Conservation (phyloP, 257 asterid species). For the Scutellaria barbata region DNA sequence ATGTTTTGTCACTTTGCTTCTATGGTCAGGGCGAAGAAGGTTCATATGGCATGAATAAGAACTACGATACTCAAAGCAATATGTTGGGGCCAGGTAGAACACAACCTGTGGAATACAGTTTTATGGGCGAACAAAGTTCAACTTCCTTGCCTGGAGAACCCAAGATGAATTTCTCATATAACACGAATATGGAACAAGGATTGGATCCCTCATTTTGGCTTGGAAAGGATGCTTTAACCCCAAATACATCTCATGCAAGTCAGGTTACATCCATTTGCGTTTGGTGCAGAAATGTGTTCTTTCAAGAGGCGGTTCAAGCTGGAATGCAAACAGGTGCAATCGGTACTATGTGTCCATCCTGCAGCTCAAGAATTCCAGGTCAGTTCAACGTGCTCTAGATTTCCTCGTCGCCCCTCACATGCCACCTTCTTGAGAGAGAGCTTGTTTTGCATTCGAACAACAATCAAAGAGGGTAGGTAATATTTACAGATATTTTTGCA, state of each 20-base stretch:
- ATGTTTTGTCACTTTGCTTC: conserved; percentile 26
- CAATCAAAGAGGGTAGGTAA: conserved; percentile 10
- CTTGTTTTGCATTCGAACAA: not conserved
- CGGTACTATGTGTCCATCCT: conserved; percentile 66
- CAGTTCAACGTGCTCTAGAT: conserved; percentile 45
- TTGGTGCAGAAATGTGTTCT: conserved; percentile 73
- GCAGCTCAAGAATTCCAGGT: conserved; percentile 53
- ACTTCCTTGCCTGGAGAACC: conserved; percentile 55
- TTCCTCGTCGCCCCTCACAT: not conserved
- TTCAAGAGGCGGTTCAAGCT: conserved; percentile 50
- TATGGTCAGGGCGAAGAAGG: conserved; percentile 54
- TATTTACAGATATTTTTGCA: conserved; percentile 15
- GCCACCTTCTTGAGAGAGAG: not conserved
- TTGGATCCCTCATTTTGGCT: conserved; percentile 68
- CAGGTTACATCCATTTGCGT: conserved; percentile 57
- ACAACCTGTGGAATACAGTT: conserved; percentile 75
- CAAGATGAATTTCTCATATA: conserved; percentile 48
- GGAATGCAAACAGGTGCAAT: conserved; percentile 60
- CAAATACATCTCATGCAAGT: conserved; percentile 41
- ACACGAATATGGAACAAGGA: conserved; percentile 49
- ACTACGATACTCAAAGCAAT: conserved; percentile 35
- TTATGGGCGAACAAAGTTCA: conserved; percentile 66
- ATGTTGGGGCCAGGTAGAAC: conserved; percentile 50
- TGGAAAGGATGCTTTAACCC: conserved; percentile 60
- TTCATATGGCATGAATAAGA: conserved; percentile 48